These are phyloP conservation scores for Cladorrhinum samala DNA, from an alignment of 495 filamentous ascomycete species.

Conservation along the genomic window DNA sequence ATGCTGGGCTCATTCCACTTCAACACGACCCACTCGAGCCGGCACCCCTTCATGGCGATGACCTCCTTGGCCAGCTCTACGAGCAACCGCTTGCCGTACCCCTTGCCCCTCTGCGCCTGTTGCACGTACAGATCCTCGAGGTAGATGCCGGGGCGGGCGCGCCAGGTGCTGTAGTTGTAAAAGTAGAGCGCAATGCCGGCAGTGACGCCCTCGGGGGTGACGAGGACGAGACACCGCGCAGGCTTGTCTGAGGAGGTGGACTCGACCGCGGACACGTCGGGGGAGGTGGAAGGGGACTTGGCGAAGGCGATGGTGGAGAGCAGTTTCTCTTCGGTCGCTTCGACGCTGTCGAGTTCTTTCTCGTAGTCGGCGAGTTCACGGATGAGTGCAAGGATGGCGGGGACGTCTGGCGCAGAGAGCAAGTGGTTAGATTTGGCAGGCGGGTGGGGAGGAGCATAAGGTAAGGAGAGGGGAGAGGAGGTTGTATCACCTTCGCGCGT, in stretches of 20 bases:
- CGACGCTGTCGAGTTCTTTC: constrained; percentile 62
- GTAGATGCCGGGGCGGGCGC: constrained; percentile 78
- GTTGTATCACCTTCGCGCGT: constrained; percentile 23
- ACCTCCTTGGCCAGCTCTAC: constrained; percentile 71
- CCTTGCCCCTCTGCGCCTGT: constrained; percentile 59
- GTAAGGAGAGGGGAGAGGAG: not conserved
- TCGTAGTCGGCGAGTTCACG: constrained; percentile 86
- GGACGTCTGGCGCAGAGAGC: no score
- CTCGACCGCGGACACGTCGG: constrained; percentile 31
- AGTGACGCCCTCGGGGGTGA: constrained; percentile 31
- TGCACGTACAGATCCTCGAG: constrained; percentile 90
- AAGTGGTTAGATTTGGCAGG: no score
- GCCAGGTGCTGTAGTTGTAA: constrained; percentile 72
- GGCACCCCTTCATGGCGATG: constrained; percentile 59
- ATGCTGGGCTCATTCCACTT: constrained; percentile 88
- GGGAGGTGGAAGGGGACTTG: constrained; percentile 34
- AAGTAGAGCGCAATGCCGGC: constrained; percentile 57
- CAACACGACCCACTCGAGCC: constrained; percentile 90
- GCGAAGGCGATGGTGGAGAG: constrained; percentile 73
- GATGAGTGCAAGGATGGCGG: constrained; percentile 74
- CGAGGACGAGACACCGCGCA: constrained; percentile 43
- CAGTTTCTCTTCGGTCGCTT: constrained; percentile 72
- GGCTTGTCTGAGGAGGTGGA: constrained; percentile 35
- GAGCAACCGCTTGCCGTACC: constrained; percentile 74
- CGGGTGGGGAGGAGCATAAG: not conserved